Evolutionary conservation across 1,284 basidiomycete species (phyloP), one percentile per base, ranked within the genome.

Genomic region (Cerioporus squamosus): DNA sequence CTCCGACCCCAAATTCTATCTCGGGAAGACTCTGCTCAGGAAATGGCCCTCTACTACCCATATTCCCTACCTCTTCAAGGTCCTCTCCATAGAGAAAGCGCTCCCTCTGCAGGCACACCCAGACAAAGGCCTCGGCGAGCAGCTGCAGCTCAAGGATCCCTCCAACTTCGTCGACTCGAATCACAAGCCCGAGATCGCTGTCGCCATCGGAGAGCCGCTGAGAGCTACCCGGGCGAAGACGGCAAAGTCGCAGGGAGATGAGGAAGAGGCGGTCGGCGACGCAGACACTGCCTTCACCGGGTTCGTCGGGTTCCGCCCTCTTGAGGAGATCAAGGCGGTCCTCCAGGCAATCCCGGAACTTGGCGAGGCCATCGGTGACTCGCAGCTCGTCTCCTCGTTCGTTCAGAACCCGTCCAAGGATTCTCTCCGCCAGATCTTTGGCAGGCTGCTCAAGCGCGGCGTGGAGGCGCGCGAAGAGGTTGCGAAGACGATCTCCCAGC

Each of bases 181-280:
- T 68, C 95, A 97, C 72, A 97, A 97, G 77, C 97, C 97, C 5
- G 97, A 99, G 74, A 97, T 99, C 90, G 95, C 95, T 5, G 84
- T 98, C 47, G 96, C 96, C 0, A 78, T 99, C 56, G 68, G 68
- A 4, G 60, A 63, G 36, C 67, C 66, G 15, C 58, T 71, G 15
- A 44, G 18, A 18, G 24, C 10, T 2, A 54, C 57, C 8, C 40
- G 45, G 7, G 51, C 43, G 8, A 38, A 51, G 38, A 20, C 43
- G 5, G 43, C 20, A 2, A 36, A 44, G 17, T 2, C 29, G 17
- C 40, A 23, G 23, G 50, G 39, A 20, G 44, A 52, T 18, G 58
- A 51, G n/a, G 55, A 38, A 23, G 44, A 57, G 1, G 47, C 61
- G 12, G 47, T 63, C n/a, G 66, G 64, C 33, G 68, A 64, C 51